Percentiles rank a stretch among this genome's conserved stretches.
Conservation (phyloP, 2,329 filamentous ascomycete genomes). For the Fusarium cicatricum region DNA sequence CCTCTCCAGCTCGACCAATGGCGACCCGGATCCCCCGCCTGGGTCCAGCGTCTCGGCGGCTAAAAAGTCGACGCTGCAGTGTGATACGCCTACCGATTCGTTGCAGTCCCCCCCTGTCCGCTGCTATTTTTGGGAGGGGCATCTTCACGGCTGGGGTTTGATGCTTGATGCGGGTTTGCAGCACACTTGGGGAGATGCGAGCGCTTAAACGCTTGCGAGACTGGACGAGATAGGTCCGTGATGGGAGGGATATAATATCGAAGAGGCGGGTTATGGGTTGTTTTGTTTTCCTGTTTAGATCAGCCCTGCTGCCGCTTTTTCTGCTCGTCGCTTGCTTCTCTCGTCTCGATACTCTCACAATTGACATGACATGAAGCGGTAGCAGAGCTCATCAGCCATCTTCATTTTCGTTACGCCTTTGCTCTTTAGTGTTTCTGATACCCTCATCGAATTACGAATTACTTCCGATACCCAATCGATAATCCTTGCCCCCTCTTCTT, state of each 20-base stretch:
- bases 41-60: constrained; percentile 25
- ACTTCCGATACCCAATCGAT: not conserved
- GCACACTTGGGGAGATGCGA: constrained; percentile 2
- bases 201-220: constrained; percentile 26
- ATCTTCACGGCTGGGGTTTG: not conserved
- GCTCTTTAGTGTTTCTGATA: constrained; percentile 23
- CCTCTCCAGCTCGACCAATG: constrained; percentile 10
- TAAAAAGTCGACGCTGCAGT: constrained; percentile 39
- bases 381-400: constrained; percentile 23
- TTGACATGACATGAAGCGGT: constrained; percentile 39
- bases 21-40: constrained; percentile 18
- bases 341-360: not conserved
- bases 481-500: constrained; percentile 31
- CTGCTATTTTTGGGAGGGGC: constrained; percentile 32
- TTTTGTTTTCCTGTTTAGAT: not conserved
- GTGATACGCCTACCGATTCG: constrained; percentile 44
- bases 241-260: constrained; percentile 25
- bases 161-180: constrained; percentile 4
- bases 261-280: constrained; percentile 2
- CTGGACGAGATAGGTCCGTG: not conserved
- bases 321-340: not conserved
- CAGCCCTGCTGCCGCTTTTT: constrained; percentile 4
- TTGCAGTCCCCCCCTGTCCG: constrained; percentile 5
- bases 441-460: constrained; percentile 20
- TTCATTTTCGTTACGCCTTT: constrained; percentile 18